Evolutionary conservation across 1,139 yeast genomes (phyloP).

Genomic region (Scheffersomyces insectosa): DNA sequence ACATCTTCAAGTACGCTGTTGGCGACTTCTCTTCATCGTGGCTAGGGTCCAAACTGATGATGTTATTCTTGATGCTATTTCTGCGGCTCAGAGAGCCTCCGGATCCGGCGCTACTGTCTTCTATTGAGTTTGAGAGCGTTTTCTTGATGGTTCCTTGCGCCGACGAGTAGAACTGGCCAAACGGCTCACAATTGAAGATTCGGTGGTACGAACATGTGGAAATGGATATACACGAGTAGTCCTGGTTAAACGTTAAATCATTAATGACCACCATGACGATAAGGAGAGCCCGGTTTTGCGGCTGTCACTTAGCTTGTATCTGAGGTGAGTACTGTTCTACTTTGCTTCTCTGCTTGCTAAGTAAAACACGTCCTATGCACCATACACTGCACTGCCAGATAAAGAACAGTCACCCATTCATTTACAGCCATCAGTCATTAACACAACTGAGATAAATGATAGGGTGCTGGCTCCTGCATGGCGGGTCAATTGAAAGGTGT

Average conservation of each 20-base stretch:
- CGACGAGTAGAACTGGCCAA: constrained; percentile 45
- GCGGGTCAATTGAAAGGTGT: no score
- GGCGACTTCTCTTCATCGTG: constrained; percentile 16
- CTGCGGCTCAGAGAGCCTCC: neutral
- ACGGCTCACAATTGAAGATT: constrained; percentile 50
- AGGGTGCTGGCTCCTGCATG: no score
- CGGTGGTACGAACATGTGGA: constrained; percentile 36
- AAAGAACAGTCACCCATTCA: neutral
- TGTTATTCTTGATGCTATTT: neutral
- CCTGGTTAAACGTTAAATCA: constrained; percentile 47
- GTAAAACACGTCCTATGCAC: no score
- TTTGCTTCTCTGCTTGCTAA: no score
- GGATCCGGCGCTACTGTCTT: neutral
- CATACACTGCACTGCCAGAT: no score
- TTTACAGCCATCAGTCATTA: neutral
- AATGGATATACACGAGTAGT: constrained; percentile 41
- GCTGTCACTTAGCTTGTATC: no score
- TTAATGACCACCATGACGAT: constrained; percentile 25
- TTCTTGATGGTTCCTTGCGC: constrained; percentile 2
- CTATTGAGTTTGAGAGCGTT: neutral
- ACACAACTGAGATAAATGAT: neutral
- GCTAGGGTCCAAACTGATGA: neutral
- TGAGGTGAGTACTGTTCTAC: no score
- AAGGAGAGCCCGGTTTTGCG: no score
- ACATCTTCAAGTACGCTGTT: constrained; percentile 51